phyloP scores from a whole-genome alignment of 352 stramenopile species.

The Pythium volutum region DNA sequence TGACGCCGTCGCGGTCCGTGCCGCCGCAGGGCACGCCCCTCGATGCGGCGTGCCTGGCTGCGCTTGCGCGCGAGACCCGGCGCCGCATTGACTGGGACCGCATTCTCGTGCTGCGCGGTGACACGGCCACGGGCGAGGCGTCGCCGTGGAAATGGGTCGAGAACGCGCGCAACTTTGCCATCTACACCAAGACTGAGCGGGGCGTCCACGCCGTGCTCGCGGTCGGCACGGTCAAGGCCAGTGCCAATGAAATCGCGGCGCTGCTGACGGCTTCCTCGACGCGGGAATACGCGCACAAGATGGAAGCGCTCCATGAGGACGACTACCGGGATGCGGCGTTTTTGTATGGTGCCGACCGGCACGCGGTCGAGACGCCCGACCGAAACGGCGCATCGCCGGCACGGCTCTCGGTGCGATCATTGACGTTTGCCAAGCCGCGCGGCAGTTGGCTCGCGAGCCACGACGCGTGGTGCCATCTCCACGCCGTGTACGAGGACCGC shows the following conservation, averaged over 20 bases:
- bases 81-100: slow-evolving; percentile 15
- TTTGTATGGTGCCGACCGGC: neutral
- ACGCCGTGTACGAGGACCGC: too few relatives aligned
- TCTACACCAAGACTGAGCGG: slow-evolving; percentile 15
- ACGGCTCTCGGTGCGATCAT: slow-evolving; percentile 9
- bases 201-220: slow-evolving; percentile 5
- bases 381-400: neutral
- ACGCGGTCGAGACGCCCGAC: neutral
- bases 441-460: slow-evolving; percentile 9
- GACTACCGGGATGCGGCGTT: slow-evolving; percentile 6
- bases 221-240: slow-evolving; percentile 1
- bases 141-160: slow-evolving; percentile 23
- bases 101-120: slow-evolving; percentile 1
- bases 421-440: slow-evolving; percentile 9
- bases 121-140: neutral
- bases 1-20: too few relatives aligned
- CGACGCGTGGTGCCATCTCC: slow-evolving; percentile 25
- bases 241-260: slow-evolving; percentile 3
- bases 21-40: too few relatives aligned
- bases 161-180: slow-evolving; percentile 9
- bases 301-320: slow-evolving; percentile 6
- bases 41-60: neutral
- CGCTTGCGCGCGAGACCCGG: slow-evolving; percentile 12
- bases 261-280: neutral
- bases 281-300: slow-evolving; percentile 4